A percentile compares a stretch with the other conserved stretches of the same genome.
Conservation (phyloP, 2,329 filamentous ascomycete genomes). For the Apiospora arundinis region DNA sequence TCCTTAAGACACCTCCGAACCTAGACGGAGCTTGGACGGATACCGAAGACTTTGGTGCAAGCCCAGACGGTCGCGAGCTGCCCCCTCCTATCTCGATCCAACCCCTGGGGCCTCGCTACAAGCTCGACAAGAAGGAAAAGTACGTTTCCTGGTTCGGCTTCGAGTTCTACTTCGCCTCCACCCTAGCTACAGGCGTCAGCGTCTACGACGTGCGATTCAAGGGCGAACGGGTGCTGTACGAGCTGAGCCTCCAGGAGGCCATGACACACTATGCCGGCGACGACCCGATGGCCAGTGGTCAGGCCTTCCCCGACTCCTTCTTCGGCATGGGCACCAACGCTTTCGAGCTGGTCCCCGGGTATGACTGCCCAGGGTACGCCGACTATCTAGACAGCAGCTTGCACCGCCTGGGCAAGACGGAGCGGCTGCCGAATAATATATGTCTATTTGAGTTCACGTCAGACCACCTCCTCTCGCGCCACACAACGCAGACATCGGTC, state of each 20-base stretch:
- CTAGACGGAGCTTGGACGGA: slow-evolving; percentile 48
- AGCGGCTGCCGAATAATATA: slow-evolving; percentile 45
- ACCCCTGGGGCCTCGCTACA: slow-evolving; percentile 41
- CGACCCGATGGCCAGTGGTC: slow-evolving; percentile 34
- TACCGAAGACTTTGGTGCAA: slow-evolving; percentile 40
- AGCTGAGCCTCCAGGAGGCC: slow-evolving; percentile 33
- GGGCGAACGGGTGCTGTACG: slow-evolving; percentile 48
- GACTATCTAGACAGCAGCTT: slow-evolving; percentile 33
- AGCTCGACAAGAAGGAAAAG: slow-evolving; percentile 42
- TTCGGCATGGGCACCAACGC: slow-evolving; percentile 39
- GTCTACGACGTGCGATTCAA: slow-evolving; percentile 48
- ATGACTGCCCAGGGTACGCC: slow-evolving; percentile 38
- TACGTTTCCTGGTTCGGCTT: slow-evolving; percentile 52
- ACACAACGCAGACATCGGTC: slow-evolving; percentile 37
- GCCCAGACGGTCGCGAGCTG: slow-evolving; percentile 53
- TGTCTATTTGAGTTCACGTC: slow-evolving; percentile 51
- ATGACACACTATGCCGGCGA: slow-evolving; percentile 38
- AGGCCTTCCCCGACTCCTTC: slow-evolving; percentile 40
- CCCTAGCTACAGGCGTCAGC: slow-evolving; percentile 42
- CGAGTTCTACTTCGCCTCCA: slow-evolving; percentile 45
- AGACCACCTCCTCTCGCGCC: slow-evolving; percentile 45
- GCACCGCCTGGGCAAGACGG: slow-evolving; percentile 31
- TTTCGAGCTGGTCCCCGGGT: slow-evolving; percentile 37
- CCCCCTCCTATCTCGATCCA: slow-evolving; percentile 57
- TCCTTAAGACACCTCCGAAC: slow-evolving; percentile 49